Base-by-base conservation (phyloP, 2,329 filamentous ascomycete species). In the Apiospora arundinis region DNA sequence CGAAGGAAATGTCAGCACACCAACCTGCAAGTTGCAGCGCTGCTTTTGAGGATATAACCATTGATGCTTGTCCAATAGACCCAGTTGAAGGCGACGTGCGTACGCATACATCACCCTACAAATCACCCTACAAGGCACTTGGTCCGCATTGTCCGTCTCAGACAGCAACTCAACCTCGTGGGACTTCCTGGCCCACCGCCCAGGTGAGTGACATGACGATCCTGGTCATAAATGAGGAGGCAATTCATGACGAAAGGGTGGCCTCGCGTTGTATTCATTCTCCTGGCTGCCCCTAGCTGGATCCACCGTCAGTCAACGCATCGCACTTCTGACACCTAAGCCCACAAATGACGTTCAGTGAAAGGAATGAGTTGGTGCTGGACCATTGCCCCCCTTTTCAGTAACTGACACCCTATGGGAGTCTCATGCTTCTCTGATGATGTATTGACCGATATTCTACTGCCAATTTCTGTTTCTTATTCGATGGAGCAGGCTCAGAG, bases 1-100 rank as follows among this genome's bases (percentile, higher is more conserved):
- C 40, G n/a, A 40, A n/a, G 56, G 18, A 63, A n/a, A 40, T 14
- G 8, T 63, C 32, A 9, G 40, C 56, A 37, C 28, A 63, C 56
- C 56, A 63, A 23, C 56, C 49, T 40, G 56, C 32, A 40, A 63
- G 56, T 40, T 63, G 56, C 56, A 63, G 37, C 56, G 56, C 56
- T 40, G 56, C 56, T 63, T 63, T 63, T 40, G 32, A 40, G 32
- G 21, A n/a, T 40, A 1, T 32, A 40, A 40, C 21, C 2, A 37
- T n/a, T 63, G 56, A 40, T 63, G 56, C 32, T 40, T 63, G 18
- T 21, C 32, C 18, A 56, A 18, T 3, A 28, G 32, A 63, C 9
- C 32, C 18, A 40, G 32, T n/a, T 12, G 18, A 63, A 63, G 21
- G 28, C 56, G 56, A 28, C 56, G 32, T 63, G 21, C 56, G 18